Base-by-base conservation (phyloP, 768 basidiomycete genomes). In the Cytidiella melzeri region DNA sequence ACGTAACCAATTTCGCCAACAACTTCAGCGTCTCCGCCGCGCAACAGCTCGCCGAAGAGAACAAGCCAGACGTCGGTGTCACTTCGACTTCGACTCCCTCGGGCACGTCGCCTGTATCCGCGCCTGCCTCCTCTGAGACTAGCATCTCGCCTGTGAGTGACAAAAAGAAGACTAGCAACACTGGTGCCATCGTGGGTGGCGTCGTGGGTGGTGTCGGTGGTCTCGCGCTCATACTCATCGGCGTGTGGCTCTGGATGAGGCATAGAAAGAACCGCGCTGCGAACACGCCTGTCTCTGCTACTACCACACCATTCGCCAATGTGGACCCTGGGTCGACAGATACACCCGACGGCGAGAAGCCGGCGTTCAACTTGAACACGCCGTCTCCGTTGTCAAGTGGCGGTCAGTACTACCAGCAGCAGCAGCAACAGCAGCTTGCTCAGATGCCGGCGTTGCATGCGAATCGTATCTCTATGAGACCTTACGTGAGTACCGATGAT, bases 1-100 rank as follows among this genome's bases (percentile, higher is more conserved):
- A 80, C 50, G 73, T 83, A 20, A 63, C 70, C 57, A 74, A 34
- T 7, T 15, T 74, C 57, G 39, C 38, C 3, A 41, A 47, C 20
- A 51, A 45, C 36, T 55, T 55, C 49, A 43, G 28, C 41, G 5
- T 47, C 26, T 3, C 30, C 5, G 40, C 26, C 26, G 53, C 53
- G 26, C 19, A 51, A 26, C 12, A 37, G 3, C 12, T 23, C 9
- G 44, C 40, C 20, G 28, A 15, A 2, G 42, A 43, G 12, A 25
- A 43, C 11, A 24, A 18, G 1, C 27, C 49, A 15, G 53, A 55
- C 11, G 30, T 50, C 28, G 28, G 28, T 23, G 37, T n/a, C 34
- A 27, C 10, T 18, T 23, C 12, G 10, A 21, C 28, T 10, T 20
- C 45, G 3, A 40, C 10, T 12, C 6, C 34, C 28, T 19, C 50